These are phyloP conservation scores for Scleroderma citrinum DNA, from an alignment of 768 basidiomycete genomes.

Conservation along the genomic window DNA sequence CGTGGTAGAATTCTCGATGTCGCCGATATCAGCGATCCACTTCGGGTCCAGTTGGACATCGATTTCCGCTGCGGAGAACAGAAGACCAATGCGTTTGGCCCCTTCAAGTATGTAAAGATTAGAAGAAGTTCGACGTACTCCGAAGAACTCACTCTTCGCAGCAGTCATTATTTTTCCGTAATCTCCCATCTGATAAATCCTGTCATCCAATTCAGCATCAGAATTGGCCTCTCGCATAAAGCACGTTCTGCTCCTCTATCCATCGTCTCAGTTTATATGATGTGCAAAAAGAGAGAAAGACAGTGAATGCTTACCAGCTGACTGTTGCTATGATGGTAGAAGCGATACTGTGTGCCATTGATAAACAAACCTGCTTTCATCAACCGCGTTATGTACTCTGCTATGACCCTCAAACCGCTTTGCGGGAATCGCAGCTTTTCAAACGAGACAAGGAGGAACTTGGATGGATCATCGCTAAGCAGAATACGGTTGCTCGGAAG, in stretches of 20 bases:
- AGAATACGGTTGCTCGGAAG: conserved; percentile 58
- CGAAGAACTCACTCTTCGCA: conserved; percentile 46
- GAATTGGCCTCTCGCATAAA: conserved; percentile 50
- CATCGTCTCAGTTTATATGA: conserved; percentile 2
- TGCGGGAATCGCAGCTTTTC: conserved; percentile 51
- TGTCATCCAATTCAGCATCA: conserved; percentile 52
- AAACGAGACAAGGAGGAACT: conserved; percentile 54
- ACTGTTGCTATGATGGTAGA: conserved; percentile 69
- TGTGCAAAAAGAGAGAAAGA: neutral
- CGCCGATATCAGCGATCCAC: conserved; percentile 48
- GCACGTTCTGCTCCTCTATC: conserved; percentile 55
- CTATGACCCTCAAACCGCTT: conserved; percentile 38
- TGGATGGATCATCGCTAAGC: conserved; percentile 47
- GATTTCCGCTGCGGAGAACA: conserved; percentile 59
- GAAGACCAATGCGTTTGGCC: conserved; percentile 61
- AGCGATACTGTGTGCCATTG: conserved; percentile 57
- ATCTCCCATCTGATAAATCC: conserved; percentile 54
- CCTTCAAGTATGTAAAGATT: conserved; percentile 32
- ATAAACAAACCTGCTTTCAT: conserved; percentile 51
- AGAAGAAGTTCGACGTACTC: neutral
- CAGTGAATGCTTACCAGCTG: conserved; percentile 42
- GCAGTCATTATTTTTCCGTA: conserved; percentile 57
- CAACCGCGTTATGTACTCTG: conserved; percentile 52
- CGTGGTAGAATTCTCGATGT: conserved; percentile 52
- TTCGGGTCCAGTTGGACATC: conserved; percentile 50